phyloP scores from a whole-genome alignment of 352 stramenopile genomes.

The Globisporangium solare region DNA sequence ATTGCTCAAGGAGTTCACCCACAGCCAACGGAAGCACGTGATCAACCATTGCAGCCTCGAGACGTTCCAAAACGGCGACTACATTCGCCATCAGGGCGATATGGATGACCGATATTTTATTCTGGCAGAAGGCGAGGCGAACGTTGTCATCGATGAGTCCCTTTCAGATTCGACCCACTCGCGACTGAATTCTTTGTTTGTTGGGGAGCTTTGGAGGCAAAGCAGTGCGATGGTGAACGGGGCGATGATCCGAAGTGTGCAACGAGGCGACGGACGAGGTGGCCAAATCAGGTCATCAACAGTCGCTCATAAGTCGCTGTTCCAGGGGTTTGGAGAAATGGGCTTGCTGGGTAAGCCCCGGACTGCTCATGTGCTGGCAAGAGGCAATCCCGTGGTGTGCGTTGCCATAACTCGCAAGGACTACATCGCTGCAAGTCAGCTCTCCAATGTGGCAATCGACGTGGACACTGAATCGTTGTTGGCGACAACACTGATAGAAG shows the following conservation, averaged over 20 bases:
- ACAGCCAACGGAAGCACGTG: slow-evolving; percentile 32
- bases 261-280: slow-evolving; percentile 9
- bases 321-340: slow-evolving; percentile 80
- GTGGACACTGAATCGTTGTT: slow-evolving; percentile 49
- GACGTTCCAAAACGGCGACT: slow-evolving; percentile 34
- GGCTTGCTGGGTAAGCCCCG: slow-evolving; percentile 55
- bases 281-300: slow-evolving; percentile 20
- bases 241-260: neutral
- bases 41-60: slow-evolving; percentile 47
- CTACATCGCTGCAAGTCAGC: slow-evolving; percentile 43
- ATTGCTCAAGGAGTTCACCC: slow-evolving; percentile 52
- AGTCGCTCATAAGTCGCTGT: slow-evolving; percentile 51
- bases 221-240: slow-evolving; percentile 2
- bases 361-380: slow-evolving; percentile 43
- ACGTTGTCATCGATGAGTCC: slow-evolving; percentile 46
- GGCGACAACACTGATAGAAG: slow-evolving; percentile 58
- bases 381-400: slow-evolving; percentile 28
- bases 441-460: slow-evolving; percentile 27
- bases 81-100: slow-evolving; percentile 54
- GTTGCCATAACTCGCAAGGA: slow-evolving; percentile 39
- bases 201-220: neutral
- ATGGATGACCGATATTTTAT: slow-evolving; percentile 66
- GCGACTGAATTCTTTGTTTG: slow-evolving; percentile 2
- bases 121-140: slow-evolving; percentile 50
- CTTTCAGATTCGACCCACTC: neutral